Evolutionary conservation across 2,329 filamentous ascomycete species (phyloP).

Genomic region (Aspergillus tubingensis): DNA sequence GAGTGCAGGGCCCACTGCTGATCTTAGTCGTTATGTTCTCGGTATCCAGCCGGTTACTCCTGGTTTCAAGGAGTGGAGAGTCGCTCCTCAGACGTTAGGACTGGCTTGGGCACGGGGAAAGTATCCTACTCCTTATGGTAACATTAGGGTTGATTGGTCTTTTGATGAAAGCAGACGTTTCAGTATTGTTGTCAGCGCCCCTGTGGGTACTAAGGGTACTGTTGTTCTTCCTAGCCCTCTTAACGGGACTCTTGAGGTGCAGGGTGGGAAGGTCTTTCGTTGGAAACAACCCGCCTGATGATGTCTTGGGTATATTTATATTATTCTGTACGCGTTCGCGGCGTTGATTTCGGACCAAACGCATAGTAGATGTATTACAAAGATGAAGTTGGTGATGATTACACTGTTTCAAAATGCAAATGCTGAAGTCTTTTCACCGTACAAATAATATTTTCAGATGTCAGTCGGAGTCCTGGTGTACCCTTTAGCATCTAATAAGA

Average conservation of each 20-base stretch:
- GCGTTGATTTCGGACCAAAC: no score
- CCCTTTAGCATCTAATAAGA: no score
- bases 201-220: constrained; percentile 10
- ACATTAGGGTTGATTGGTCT: constrained; percentile 9
- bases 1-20: constrained; percentile 36
- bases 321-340: no score
- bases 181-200: constrained; percentile 8
- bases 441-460: no score
- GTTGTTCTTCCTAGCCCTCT: constrained; percentile 6
- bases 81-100: constrained; percentile 23
- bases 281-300: neutral
- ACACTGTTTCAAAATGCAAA: no score
- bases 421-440: no score
- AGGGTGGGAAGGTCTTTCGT: neutral
- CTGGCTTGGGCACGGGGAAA: constrained; percentile 20
- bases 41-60: constrained; percentile 24
- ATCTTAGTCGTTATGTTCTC: constrained; percentile 33
- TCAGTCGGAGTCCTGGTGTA: no score
- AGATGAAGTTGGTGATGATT: no score
- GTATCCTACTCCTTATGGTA: constrained; percentile 7
- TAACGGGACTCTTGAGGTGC: neutral
- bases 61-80: constrained; percentile 21
- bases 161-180: constrained; percentile 1
- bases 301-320: no score
- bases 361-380: no score